Evolutionary conservation across 2,329 filamentous ascomycete genomes (phyloP), one percentile per base, ranked within the genome.

Genomic region (Cadophora sp.): DNA sequence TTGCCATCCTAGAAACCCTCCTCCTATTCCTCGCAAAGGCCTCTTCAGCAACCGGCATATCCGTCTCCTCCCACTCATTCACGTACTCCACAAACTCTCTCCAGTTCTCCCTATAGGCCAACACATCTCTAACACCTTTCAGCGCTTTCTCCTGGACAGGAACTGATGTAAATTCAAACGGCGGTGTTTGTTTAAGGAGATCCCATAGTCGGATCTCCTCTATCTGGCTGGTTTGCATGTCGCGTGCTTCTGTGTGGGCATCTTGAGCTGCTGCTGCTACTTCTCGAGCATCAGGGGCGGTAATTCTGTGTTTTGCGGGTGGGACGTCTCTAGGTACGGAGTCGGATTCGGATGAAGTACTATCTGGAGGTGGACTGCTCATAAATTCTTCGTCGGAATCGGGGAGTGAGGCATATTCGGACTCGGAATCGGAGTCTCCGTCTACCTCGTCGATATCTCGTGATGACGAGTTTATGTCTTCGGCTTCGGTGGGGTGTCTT

Each of bases 61-160:
- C 69, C 48, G 74, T 61, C 6, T 58, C 66, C 66, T 78, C 76
- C 76, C 76, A 78, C 18, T 70, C 62, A 69, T 73, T 76, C 66
- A 73, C 71, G 64, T 71, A 75, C 33, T 75, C 71, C 0, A 71
- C 53, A 59, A 66, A 66, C 3, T 70, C 66, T 30, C 76, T 76
- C 76, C 76, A 78, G 64, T 71, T 66, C 20, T 53, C 59, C 9
- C 62, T 62, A 47, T 68, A 60, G 7, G 50, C 36, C 24, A 48
- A 55, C 3, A 43, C 51, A 43, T 66, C 62, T 43, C 58, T 58
- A 6, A 59, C 58, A 6, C 18, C 36, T 4, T 27, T 64, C 7
- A 70, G 69, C 1, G 51, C n/a, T 18, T 66, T 50, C 13, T 68
- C 55, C 14, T 66, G 55, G 0, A 68, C 50, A 7, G 56, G 47